These are phyloP conservation scores for Pythium angustatum DNA, from an alignment of 352 stramenopile genomes.

Conservation along the genomic window DNA sequence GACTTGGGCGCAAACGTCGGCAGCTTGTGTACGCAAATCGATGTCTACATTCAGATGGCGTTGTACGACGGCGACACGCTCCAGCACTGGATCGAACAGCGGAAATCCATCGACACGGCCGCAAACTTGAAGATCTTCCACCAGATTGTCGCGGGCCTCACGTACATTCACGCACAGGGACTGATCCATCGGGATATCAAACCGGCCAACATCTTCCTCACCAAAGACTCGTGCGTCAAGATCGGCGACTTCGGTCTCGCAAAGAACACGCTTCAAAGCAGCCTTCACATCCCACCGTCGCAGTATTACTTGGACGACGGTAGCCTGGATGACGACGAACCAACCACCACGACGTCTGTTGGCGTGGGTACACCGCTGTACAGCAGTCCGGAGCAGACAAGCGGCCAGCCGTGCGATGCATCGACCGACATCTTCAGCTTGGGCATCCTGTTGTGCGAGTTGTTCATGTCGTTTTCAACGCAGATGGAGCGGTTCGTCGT, in stretches of 20 bases:
- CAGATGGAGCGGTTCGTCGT: conserved; percentile 79
- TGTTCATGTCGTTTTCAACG: conserved; percentile 74
- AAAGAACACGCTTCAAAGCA: conserved; percentile 66
- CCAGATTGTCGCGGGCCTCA: conserved; percentile 71
- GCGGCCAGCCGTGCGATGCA: conserved; percentile 43
- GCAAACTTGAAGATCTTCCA: conserved; percentile 74
- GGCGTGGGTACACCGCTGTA: conserved; percentile 74
- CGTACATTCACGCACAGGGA: conserved; percentile 74
- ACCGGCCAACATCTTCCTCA: conserved; percentile 82
- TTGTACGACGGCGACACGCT: conserved; percentile 92
- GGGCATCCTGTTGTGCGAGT: conserved; percentile 67
- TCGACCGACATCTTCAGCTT: conserved; percentile 77
- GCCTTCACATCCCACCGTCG: conserved; percentile 51
- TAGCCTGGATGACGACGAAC: conserved; percentile 19
- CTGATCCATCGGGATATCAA: conserved; percentile 85
- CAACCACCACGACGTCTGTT: conserved; percentile 52
- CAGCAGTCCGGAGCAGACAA: conserved; percentile 70
- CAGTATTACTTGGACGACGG: conserved; percentile 53
- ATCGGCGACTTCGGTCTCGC: conserved; percentile 84
- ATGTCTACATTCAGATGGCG: conserved; percentile 94
- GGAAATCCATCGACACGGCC: conserved; percentile 36
- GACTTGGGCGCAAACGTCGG: conserved; percentile 26
- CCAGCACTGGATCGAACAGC: conserved; percentile 72
- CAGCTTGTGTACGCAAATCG: conserved; percentile 68
- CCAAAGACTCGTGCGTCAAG: conserved; percentile 69